Conservation (phyloP, 1,284 basidiomycete species). For the Phlebopus sp. region DNA sequence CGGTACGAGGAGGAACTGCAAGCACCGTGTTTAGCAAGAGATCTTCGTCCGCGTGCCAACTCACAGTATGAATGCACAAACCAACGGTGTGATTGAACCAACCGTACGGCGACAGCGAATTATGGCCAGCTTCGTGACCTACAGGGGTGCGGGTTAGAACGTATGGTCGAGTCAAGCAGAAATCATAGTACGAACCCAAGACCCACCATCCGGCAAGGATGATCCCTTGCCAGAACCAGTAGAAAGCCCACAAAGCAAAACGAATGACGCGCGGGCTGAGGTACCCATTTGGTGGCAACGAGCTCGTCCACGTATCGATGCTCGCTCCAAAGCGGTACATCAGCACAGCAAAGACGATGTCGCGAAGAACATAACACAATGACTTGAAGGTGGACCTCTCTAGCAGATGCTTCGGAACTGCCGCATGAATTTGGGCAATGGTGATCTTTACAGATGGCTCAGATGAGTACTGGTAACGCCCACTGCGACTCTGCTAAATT, state of each 20-base stretch:
- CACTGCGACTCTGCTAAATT: slow-evolving; percentile 28
- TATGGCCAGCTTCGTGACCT: slow-evolving; percentile 52
- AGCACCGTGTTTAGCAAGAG: background rate
- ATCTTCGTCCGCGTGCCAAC: background rate
- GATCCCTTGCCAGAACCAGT: slow-evolving; percentile 64
- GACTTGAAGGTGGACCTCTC: slow-evolving; percentile 64
- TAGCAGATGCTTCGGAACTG: slow-evolving; percentile 63
- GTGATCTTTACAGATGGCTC: slow-evolving; percentile 37
- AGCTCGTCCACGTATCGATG: slow-evolving; percentile 48
- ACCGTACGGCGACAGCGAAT: slow-evolving; percentile 38
- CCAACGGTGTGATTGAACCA: slow-evolving; percentile 43
- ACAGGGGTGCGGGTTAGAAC: slow-evolving; percentile 1
- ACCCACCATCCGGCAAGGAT: slow-evolving; percentile 57
- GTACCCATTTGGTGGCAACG: slow-evolving; percentile 30
- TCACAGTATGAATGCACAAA: slow-evolving; percentile 41
- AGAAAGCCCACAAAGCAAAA: slow-evolving; percentile 56
- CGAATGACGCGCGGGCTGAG: slow-evolving; percentile 30
- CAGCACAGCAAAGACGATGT: slow-evolving; percentile 52
- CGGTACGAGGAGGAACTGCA: slow-evolving; percentile 49
- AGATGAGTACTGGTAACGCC: slow-evolving; percentile 38
- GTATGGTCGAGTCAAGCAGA: background rate
- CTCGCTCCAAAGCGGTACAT: slow-evolving; percentile 57
- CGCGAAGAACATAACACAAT: slow-evolving; percentile 55
- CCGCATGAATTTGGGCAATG: slow-evolving; percentile 40
- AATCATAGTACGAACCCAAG: slow-evolving; percentile 32